A percentile compares a stretch with the other conserved stretches of the same genome.
These are phyloP conservation scores for Boletus fagicola DNA, from an alignment of 768 basidiomycete species.

Conservation along the genomic window DNA sequence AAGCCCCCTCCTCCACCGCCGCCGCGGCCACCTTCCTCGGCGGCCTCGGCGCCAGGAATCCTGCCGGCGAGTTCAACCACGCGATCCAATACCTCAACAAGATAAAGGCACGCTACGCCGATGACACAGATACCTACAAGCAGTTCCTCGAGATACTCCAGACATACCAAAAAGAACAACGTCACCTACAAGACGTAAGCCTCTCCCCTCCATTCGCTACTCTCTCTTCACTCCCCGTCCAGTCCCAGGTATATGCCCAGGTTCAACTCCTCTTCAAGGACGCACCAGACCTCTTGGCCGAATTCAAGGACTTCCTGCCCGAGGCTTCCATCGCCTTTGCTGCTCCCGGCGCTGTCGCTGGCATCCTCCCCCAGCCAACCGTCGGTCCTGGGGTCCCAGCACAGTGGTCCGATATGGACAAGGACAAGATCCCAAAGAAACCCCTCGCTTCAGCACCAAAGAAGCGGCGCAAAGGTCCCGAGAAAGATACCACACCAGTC, in stretches of 20 bases:
- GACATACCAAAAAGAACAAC: conserved; percentile 83
- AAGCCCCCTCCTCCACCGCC: conserved; percentile 49
- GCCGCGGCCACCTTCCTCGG: conserved; percentile 68
- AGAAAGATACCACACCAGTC: conserved; percentile 67
- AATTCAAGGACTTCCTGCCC: conserved; percentile 81
- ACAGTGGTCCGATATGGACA: conserved; percentile 43
- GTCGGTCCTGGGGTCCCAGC: conserved; percentile 34
- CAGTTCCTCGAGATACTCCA: conserved; percentile 87
- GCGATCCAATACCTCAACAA: conserved; percentile 98
- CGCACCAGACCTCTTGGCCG: conserved; percentile 72
- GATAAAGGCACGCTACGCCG: conserved; percentile 88
- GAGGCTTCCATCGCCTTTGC: conserved; percentile 50
- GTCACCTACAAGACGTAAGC: conserved; percentile 68
- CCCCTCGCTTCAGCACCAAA: conserved; percentile 41
- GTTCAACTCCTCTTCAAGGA: conserved; percentile 81
- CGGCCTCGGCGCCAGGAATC: conserved; percentile 50
- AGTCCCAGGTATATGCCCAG: conserved; percentile 78
- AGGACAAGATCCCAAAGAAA: conserved; percentile 45
- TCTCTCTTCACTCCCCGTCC: conserved; percentile 9
- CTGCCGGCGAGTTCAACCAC: conserved; percentile 78
- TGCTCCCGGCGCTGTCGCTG: conserved; percentile 40
- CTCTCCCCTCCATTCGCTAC: neutral
- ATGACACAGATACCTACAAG: conserved; percentile 91
- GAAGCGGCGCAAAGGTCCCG: conserved; percentile 59
- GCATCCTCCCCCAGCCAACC: conserved; percentile 51